phyloP scores from a whole-genome alignment of 192 early-diverging fungal species.

The Mortierella alpina region DNA sequence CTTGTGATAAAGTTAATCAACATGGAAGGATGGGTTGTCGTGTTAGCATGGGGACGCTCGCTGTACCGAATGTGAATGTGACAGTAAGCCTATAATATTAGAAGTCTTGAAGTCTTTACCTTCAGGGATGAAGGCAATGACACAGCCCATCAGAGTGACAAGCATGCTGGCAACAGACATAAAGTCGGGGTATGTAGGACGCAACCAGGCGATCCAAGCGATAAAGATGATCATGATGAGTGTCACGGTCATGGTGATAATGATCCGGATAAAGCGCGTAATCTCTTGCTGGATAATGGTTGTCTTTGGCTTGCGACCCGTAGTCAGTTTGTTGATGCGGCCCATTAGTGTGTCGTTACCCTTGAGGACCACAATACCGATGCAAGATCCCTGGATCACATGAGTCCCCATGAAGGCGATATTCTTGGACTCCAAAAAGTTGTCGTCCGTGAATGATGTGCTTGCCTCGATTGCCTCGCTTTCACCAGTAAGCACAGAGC shows the following conservation, averaged over 20 bases:
- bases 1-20: not conserved
- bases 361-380: constrained; percentile 80
- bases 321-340: constrained; percentile 70
- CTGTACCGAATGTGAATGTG: not conserved
- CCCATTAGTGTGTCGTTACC: constrained; percentile 85
- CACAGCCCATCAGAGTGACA: constrained; percentile 68
- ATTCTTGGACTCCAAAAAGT: constrained; percentile 84
- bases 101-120: constrained; percentile 51
- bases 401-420: constrained; percentile 80
- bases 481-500: constrained; percentile 83
- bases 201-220: constrained; percentile 69
- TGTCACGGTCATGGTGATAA: constrained; percentile 61
- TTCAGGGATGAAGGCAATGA: constrained; percentile 80
- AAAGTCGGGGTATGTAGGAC: constrained; percentile 63
- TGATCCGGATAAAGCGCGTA: constrained; percentile 73
- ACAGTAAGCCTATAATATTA: not conserved
- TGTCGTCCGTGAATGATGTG: constrained; percentile 72
- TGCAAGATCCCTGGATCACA: constrained; percentile 77
- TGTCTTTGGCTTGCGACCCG: constrained; percentile 32
- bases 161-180: constrained; percentile 56
- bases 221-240: constrained; percentile 64
- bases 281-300: constrained; percentile 75
- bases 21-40: not conserved
- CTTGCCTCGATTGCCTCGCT: constrained; percentile 72
- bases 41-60: not conserved